Conservation (phyloP, 2,329 filamentous ascomycete species). For the Sporothrix phasma region DNA sequence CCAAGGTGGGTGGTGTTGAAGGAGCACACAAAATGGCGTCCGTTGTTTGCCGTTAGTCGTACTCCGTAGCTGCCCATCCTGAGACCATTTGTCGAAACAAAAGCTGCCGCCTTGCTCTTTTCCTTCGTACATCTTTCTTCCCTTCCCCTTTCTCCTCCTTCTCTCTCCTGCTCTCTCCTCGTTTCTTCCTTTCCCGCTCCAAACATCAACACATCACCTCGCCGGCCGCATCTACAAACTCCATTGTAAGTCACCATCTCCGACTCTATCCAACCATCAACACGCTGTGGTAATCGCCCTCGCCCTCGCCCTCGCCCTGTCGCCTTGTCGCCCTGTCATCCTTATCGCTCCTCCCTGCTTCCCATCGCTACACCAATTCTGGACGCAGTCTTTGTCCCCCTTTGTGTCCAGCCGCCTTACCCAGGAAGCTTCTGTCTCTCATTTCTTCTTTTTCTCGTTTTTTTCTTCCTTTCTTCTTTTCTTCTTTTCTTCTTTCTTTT, state of each 20-base stretch:
- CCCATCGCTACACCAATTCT: neutral
- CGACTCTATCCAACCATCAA: neutral
- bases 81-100: neutral
- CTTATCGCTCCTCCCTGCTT: neutral
- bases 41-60: neutral
- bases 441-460: neutral
- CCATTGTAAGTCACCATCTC: neutral
- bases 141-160: neutral
- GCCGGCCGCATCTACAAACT: neutral
- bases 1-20: slow-evolving; percentile 8
- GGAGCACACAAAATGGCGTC: slow-evolving; percentile 3
- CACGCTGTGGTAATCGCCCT: slow-evolving; percentile 2
- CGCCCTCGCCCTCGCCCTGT: neutral
- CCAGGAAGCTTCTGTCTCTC: neutral
- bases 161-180: neutral
- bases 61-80: neutral
- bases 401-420: slow-evolving; percentile 4
- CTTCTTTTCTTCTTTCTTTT: neutral
- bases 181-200: neutral
- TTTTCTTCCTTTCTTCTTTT: neutral
- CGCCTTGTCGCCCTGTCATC: no score
- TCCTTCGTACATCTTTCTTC: neutral
- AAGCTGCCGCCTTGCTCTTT: neutral
- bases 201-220: neutral
- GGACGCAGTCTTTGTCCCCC: slow-evolving; percentile 3